Evolutionary conservation across 345 rosid genomes (phyloP), one percentile per base, ranked within the genome.

Genomic region (Salix purpurea): DNA sequence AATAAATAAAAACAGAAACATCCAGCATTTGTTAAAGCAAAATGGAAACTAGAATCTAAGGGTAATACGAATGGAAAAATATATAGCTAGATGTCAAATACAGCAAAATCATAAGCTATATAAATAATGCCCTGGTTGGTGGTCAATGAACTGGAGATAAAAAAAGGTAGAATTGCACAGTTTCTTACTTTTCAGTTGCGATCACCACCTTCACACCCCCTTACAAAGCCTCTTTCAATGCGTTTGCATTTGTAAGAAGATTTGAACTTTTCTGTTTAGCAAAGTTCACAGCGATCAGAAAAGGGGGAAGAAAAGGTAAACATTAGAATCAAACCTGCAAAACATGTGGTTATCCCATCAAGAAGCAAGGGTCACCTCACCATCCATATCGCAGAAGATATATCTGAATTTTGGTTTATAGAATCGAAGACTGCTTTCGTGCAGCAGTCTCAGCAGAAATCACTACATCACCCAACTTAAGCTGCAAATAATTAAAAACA

Each of bases 321-420:
- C 36, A 68, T 84, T 18, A 83, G 79, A 81, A 32, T 48, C 21
- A 23, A 67, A 72, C 44, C 26, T 68, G 12, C 65, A 65, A 78
- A 34, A 50, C 32, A 67, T 42, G 44, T 70, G 62, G 71, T 19
- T 54, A 46, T 74, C 42, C 69, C 70, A 26, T 78, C 69, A 58
- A 65, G 48, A 80, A 52, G 48, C 64, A 74, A 73, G 40, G 48
- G 19, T 76, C 75, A 73, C 61, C 92, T 80, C 81, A 96, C 99
- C 99, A 90, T 96, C 98, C 97, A 93, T 90, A 83, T 96, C 99
- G 68, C 96, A 96, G 88, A 96, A 96, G 90, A 96, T 88, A 79
- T 93, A 93, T 72, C 90, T 91, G 90, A 92, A 93, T 73, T 96
- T 96, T 67, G 99, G 97, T 81, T 81, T 89, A 84, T 96, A 89